Evolutionary conservation across 1,284 basidiomycete genomes (phyloP).

Genomic region (Ganoderma resinaceum): DNA sequence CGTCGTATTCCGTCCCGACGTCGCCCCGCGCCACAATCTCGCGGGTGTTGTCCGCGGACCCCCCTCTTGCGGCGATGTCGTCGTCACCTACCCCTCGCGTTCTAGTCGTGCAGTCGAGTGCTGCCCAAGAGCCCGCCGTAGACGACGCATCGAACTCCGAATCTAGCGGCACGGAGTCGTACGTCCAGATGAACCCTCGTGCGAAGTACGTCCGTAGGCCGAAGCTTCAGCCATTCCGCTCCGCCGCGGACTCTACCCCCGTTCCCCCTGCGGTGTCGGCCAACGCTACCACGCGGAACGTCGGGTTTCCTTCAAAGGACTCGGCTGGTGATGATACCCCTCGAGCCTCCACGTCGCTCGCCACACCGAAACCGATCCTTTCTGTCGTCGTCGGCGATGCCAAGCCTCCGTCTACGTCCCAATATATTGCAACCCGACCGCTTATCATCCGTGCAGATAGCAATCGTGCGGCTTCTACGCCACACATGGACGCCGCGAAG

Average conservation of each 20-base stretch:
- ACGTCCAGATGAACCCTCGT: constrained; percentile 35
- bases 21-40: constrained; percentile 30
- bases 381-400: not conserved
- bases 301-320: constrained; percentile 22
- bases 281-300: constrained; percentile 26
- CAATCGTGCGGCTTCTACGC: constrained; percentile 21
- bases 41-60: constrained; percentile 25
- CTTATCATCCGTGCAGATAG: constrained; percentile 15
- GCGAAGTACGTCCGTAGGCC: constrained; percentile 41
- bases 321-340: constrained; percentile 27
- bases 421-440: constrained; percentile 1
- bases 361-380: constrained; percentile 20
- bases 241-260: constrained; percentile 51
- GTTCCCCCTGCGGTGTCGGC: constrained; percentile 46
- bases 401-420: not conserved
- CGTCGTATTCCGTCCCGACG: constrained; percentile 17
- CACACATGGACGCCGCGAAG: constrained; percentile 18
- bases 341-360: constrained; percentile 24
- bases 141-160: constrained; percentile 33
- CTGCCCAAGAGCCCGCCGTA: constrained; percentile 20
- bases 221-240: constrained; percentile 40
- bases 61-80: constrained; percentile 35
- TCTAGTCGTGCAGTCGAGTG: constrained; percentile 42
- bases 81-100: constrained; percentile 25
- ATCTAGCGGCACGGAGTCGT: constrained; percentile 41